Evolutionary conservation across 2,329 filamentous ascomycete species (phyloP), one percentile per base, ranked within the genome.

Genomic region (Verticillium albo-atrum): DNA sequence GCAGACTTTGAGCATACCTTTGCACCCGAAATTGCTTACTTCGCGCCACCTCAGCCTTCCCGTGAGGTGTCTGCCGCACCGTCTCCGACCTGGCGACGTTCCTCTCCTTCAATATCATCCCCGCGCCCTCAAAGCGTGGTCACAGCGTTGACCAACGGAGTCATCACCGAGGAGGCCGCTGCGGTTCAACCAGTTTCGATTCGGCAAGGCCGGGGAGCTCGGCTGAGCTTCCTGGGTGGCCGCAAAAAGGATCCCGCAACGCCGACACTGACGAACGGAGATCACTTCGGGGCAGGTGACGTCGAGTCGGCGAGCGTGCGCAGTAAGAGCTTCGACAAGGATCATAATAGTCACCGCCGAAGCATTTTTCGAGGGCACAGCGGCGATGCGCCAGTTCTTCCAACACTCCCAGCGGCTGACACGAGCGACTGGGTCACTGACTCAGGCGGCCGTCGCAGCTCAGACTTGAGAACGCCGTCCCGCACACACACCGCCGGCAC

Each of bases 21-120:
- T 68, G 85, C 85, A 0, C 80, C 84, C 0, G 89, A 91, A 69
- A 83, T 91, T 35, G 79, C 82, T 15, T 78, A 86, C 35, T 85
- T 91, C 65, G 80, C 82, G 2, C 83, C 83, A 12, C 77, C 77
- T 2, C 79, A 77, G 55, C 73, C 74, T 4, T 67, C 69, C 6
- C 75, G 75, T 17, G 78, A 80, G 20, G 71, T 70, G 4, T 70
- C 74, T n/a, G 71, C 73, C 57, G 74, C 77, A 12, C 66, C 78
- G 50, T 77, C 80, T 12, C 74, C 80, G 54, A 77, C 75, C 60
- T 77, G 76, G 74, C 72, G 80, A 27, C 79, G 83, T 47, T 83
- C 78, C 17, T 78, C 80, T n/a, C 79, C 77, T 37, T 77, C 75
- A 0, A 70, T 69, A n/a, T 71, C 66, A 9, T 63, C 66, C 1